These are phyloP conservation scores for Venturia aucupariae DNA, from an alignment of 2,329 filamentous ascomycete genomes.

Conservation along the genomic window DNA sequence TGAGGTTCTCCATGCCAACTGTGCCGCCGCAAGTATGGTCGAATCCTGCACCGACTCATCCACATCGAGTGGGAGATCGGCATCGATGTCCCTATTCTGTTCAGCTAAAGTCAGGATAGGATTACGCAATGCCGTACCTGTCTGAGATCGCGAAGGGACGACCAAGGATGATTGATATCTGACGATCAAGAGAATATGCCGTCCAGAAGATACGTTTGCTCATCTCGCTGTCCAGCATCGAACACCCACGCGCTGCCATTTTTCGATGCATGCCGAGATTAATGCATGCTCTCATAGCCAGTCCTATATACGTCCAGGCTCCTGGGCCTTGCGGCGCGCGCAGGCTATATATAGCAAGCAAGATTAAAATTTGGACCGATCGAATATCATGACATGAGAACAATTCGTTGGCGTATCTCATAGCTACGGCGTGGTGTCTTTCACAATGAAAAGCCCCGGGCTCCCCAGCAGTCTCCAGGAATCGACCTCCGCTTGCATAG, in stretches of 20 bases:
- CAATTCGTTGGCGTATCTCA: conserved; percentile 26
- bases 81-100: conserved; percentile 17
- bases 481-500: conserved; percentile 25
- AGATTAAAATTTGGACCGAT: conserved; percentile 26
- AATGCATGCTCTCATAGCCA: conserved; percentile 25
- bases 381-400: conserved; percentile 27
- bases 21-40: conserved; percentile 1
- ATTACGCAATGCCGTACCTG: conserved; percentile 22
- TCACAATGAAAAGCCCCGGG: conserved; percentile 23
- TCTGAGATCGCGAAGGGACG: conserved; percentile 29
- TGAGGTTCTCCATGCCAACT: conserved; percentile 2
- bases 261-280: conserved; percentile 26
- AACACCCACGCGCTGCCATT: conserved; percentile 16
- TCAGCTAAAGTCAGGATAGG: no score
- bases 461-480: conserved; percentile 25
- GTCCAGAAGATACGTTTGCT: conserved; percentile 28
- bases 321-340: conserved; percentile 27
- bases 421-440: conserved; percentile 24
- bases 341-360: conserved; percentile 28
- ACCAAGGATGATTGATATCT: conserved; percentile 27
- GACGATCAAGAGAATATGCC: conserved; percentile 28
- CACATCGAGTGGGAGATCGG: conserved; percentile 21
- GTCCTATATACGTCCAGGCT: conserved; percentile 27
- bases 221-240: conserved; percentile 22
- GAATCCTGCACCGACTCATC: conserved; percentile 18